Evolutionary conservation across 2,329 filamentous ascomycete species (phyloP).

Genomic region (Ophiostoma sp.): DNA sequence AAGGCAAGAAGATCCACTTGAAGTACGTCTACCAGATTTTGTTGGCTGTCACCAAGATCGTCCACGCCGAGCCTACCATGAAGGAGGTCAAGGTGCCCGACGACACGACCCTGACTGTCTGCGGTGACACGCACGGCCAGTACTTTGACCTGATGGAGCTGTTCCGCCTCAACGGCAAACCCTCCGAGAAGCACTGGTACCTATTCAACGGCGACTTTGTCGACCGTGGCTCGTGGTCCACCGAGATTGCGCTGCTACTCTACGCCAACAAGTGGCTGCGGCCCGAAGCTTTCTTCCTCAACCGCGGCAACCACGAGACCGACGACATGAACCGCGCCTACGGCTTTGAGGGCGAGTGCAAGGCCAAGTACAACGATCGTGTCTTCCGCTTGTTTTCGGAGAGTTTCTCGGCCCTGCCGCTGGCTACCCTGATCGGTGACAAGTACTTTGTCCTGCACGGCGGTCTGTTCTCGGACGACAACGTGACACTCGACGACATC

Average conservation of each 20-base stretch:
- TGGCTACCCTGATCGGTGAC: conserved; percentile 86
- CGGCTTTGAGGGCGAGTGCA: conserved; percentile 97
- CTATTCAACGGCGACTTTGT: conserved; percentile 99
- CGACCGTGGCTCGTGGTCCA: conserved; percentile 95
- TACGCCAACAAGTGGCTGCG: conserved; percentile 97
- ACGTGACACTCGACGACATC: conserved; percentile 87
- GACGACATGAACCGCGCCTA: conserved; percentile 99
- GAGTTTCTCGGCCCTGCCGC: conserved; percentile 88
- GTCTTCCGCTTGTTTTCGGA: conserved; percentile 98
- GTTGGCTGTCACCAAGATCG: conserved; percentile 81
- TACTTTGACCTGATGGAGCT: conserved; percentile 97
- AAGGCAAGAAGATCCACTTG: conserved; percentile 88
- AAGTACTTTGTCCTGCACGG: conserved; percentile 94
- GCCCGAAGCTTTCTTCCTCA: conserved; percentile 86
- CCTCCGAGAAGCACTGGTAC: conserved; percentile 84
- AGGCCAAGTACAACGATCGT: conserved; percentile 92
- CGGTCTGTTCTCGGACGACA: conserved; percentile 94
- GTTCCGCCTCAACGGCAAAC: conserved; percentile 85
- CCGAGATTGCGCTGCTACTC: conserved; percentile 88
- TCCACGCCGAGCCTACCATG: conserved; percentile 94
- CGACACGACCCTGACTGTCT: conserved; percentile 83
- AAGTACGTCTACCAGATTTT: conserved; percentile 99
- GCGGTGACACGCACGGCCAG: conserved; percentile 96
- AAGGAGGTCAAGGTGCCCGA: conserved; percentile 83
- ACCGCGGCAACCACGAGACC: conserved; percentile 97